Base-by-base conservation (phyloP, 2,329 filamentous ascomycete genomes). In the Fusarium torreyae region DNA sequence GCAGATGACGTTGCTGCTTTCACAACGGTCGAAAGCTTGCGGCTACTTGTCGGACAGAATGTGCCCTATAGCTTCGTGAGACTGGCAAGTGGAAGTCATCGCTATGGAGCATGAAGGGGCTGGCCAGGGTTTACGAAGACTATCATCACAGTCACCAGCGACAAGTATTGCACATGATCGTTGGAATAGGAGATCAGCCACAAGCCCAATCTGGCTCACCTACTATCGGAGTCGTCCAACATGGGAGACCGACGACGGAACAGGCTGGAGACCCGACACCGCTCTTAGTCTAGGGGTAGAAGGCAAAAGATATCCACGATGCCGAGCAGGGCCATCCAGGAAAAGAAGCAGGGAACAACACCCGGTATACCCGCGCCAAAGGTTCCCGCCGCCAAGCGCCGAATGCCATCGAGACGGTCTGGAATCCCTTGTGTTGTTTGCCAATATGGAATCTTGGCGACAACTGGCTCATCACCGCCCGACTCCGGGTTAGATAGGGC, bases 11-110 rank as follows among this genome's bases (percentile, higher is more conserved):
- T 94, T 33, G 91, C 90, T 58, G 92, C 93, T 1, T 96, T 94
- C 82, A 94, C 92, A 22, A 94, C 92, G 4, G 93, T 95, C 7
- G 92, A 96, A 80, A 95, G 90, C 49, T 80, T 96, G 57, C 85
- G 93, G 70, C 79, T 94, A 62, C 84, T 97, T 24, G 92, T 95
- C 13, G 93, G 93, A 11, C 92, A 96, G 81, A 96, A 96, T 77
- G 92, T 96, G 58, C 92, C 92, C 7, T 95, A 94, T 79, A 94
- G 92, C 80, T 97, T 97, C 82, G 93, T 96, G 42, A 86, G 92
- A 49, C 83, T 96, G 76, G 92, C 93, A 3, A 85, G 85, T 49
- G 86, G 86, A 4, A 79, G 84, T 22, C 81, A 80, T 28, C 78
- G 86, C 63, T 87, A 83, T 68, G 87, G 77, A 74, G 33, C 40